phyloP scores from a whole-genome alignment of 345 rosid species.

The Boechera divaricarpa region DNA sequence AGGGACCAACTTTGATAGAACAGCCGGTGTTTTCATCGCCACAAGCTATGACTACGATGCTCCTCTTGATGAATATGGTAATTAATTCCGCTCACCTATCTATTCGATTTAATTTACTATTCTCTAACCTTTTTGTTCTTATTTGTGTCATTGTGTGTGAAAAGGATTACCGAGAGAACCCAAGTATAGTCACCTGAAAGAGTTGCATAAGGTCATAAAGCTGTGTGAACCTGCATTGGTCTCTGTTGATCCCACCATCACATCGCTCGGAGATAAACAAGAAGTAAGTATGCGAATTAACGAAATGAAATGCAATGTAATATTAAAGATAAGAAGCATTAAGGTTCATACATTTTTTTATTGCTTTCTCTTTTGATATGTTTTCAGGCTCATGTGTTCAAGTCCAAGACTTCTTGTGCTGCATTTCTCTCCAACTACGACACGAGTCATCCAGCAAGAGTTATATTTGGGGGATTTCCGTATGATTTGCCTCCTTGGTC shows the following conservation, averaged over 20 bases:
- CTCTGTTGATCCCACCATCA: slow-evolving; percentile 53
- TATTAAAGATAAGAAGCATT: slow-evolving; percentile 10
- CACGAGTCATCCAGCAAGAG: slow-evolving; percentile 49
- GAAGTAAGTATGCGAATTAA: slow-evolving; percentile 54
- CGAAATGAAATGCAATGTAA: background rate
- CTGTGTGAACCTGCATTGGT: slow-evolving; percentile 70
- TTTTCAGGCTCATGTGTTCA: slow-evolving; percentile 73
- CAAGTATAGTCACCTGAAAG: slow-evolving; percentile 74
- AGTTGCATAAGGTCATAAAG: slow-evolving; percentile 73
- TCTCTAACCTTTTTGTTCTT: background rate
- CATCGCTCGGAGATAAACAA: slow-evolving; percentile 65
- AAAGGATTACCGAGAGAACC: slow-evolving; percentile 84
- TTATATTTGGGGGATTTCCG: slow-evolving; percentile 60
- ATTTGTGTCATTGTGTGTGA: background rate
- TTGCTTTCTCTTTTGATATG: background rate
- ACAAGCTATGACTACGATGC: slow-evolving; percentile 97
- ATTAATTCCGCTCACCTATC: background rate
- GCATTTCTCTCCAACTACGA: slow-evolving; percentile 84
- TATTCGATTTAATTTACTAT: background rate
- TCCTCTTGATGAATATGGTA: slow-evolving; percentile 95
- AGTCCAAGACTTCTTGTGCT: slow-evolving; percentile 63
- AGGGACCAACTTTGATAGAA: slow-evolving; percentile 88
- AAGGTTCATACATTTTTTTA: background rate
- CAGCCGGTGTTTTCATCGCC: slow-evolving; percentile 77
- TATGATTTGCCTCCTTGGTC: slow-evolving; percentile 89